These are phyloP conservation scores for Pachysandra terminalis DNA, from an alignment of 164 flowering plant species.

Conservation along the genomic window DNA sequence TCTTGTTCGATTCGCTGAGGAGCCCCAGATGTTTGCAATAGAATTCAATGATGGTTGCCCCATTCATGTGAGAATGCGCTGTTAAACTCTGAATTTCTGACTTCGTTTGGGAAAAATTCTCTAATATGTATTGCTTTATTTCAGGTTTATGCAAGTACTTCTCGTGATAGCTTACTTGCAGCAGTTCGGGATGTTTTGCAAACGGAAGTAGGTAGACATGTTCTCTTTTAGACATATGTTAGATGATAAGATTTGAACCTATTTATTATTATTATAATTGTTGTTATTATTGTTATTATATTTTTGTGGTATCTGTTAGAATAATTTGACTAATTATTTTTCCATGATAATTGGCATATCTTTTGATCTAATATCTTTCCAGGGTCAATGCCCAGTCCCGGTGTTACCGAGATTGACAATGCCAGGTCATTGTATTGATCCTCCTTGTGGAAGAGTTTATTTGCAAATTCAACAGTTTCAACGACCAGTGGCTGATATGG, in stretches of 20 bases:
- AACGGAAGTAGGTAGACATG: constrained; percentile 85
- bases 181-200: constrained; percentile 90
- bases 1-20: constrained; percentile 96
- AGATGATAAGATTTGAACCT: constrained; percentile 1
- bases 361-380: constrained; percentile 21
- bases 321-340: neutral
- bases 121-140: constrained; percentile 25
- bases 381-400: constrained; percentile 90
- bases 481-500: constrained; percentile 53
- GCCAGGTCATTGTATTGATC: constrained; percentile 99
- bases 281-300: too few species aligned
- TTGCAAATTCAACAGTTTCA: constrained; percentile 39
- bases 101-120: constrained; percentile 6
- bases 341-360: neutral
- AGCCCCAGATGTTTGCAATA: constrained; percentile 99
- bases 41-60: constrained; percentile 98
- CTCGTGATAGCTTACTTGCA: constrained; percentile 95
- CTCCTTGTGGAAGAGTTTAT: constrained; percentile 91
- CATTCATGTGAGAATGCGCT: constrained; percentile 62
- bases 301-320: neutral
- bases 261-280: neutral
- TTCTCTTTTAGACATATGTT: constrained; percentile 25
- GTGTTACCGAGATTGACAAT: constrained; percentile 86
- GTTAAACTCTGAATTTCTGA: neutral
- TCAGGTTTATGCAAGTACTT: constrained; percentile 95